Evolutionary conservation across 331 rosid genomes (phyloP).

Genomic region (Acacia pycnantha): DNA sequence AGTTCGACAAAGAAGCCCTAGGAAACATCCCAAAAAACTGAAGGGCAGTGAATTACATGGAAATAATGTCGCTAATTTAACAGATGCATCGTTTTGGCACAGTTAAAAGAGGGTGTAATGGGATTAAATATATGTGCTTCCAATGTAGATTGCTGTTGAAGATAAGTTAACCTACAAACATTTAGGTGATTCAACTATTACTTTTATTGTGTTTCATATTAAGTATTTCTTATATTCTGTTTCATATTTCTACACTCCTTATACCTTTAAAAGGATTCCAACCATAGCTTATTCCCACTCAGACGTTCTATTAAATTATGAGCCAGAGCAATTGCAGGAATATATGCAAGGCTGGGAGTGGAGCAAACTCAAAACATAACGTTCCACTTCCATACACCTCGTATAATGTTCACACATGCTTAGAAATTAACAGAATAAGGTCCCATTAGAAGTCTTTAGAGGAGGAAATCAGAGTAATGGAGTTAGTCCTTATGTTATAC

Average conservation of each 20-base stretch:
- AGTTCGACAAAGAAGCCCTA: conserved; percentile 40
- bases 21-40: conserved; percentile 53
- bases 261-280: background rate
- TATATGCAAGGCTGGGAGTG: background rate
- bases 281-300: background rate
- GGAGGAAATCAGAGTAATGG: background rate
- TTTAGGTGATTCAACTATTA: background rate
- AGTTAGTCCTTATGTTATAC: background rate
- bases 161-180: background rate
- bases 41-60: conserved; percentile 3
- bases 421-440: background rate
- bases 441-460: background rate
- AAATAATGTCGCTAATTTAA: conserved; percentile 15
- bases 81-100: background rate
- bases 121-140: background rate
- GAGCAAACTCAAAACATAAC: background rate
- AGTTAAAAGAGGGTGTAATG: background rate
- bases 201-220: background rate
- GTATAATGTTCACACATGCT: background rate
- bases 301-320: background rate
- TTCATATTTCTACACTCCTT: background rate
- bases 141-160: background rate
- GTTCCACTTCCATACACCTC: background rate
- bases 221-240: background rate
- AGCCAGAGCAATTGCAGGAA: background rate